Evolutionary conservation across 495 filamentous ascomycete genomes (phyloP).

Genomic region (Opeltia flavorubescens): DNA sequence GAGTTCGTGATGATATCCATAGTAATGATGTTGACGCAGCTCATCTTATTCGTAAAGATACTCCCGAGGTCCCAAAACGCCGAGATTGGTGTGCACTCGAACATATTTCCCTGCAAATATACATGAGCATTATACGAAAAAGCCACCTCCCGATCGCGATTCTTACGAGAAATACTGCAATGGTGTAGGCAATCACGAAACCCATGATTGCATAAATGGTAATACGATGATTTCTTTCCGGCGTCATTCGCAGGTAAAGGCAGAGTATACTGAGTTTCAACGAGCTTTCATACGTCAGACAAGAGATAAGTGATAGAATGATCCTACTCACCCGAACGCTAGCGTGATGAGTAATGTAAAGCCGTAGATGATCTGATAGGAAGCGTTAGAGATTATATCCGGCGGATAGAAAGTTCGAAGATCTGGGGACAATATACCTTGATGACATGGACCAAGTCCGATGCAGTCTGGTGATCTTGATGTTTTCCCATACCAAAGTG

Average conservation of each 20-base stretch:
- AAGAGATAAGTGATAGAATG: neutral
- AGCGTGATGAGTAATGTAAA: slow-evolving; percentile 7
- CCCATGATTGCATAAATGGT: slow-evolving; percentile 16
- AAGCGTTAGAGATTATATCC: neutral
- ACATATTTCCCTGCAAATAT: slow-evolving; percentile 2
- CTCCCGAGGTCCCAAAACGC: slow-evolving; percentile 6
- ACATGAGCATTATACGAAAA: neutral
- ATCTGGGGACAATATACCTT: neutral
- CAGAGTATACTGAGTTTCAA: slow-evolving; percentile 23
- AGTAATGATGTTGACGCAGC: slow-evolving; percentile 7
- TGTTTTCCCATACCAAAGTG: slow-evolving; percentile 11
- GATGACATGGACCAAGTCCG: neutral
- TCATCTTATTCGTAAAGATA: slow-evolving; percentile 1
- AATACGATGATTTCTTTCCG: slow-evolving; percentile 15
- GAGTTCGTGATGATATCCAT: slow-evolving; percentile 10
- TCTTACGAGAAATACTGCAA: slow-evolving; percentile 17
- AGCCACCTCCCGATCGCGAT: neutral
- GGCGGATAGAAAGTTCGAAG: too few species aligned
- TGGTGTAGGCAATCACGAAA: slow-evolving; percentile 14
- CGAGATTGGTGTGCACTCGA: slow-evolving; percentile 7
- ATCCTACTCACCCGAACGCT: slow-evolving; percentile 1
- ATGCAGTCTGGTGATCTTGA: neutral
- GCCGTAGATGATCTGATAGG: slow-evolving; percentile 5
- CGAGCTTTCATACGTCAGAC: neutral
- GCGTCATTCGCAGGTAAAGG: slow-evolving; percentile 23